Conservation (phyloP, 2,329 filamentous ascomycete genomes). For the Xenoacremonium recifei region DNA sequence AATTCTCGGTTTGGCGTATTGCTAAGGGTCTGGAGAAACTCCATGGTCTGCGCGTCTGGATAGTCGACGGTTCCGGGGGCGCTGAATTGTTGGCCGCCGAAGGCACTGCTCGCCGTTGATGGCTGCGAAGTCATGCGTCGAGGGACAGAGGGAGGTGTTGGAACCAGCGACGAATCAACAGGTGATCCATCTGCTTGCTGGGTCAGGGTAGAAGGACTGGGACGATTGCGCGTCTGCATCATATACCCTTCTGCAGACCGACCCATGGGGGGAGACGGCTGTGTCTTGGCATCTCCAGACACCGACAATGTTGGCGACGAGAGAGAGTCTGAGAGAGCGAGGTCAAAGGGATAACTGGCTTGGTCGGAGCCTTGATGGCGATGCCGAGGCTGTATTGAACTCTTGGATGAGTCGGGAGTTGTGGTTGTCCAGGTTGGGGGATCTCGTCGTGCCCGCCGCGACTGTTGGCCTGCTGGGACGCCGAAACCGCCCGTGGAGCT, state of each 20-base stretch:
- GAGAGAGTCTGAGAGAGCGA: constrained; percentile 37
- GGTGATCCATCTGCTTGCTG: constrained; percentile 30
- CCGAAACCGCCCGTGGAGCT: constrained; percentile 84
- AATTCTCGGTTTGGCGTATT: constrained; percentile 31
- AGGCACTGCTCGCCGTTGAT: constrained; percentile 28
- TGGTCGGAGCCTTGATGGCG: constrained; percentile 30
- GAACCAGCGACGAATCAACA: constrained; percentile 42
- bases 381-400: constrained; percentile 22
- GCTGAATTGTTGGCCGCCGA: constrained; percentile 32
- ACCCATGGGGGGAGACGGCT: constrained; percentile 39
- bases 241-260: constrained; percentile 33
- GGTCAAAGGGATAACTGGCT: constrained; percentile 34
- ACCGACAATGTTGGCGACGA: constrained; percentile 41
- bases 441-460: constrained; percentile 25
- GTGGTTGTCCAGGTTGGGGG: constrained; percentile 30
- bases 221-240: constrained; percentile 27
- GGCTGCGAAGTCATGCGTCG: constrained; percentile 36
- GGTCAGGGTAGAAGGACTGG: constrained; percentile 27
- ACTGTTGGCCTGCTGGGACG: constrained; percentile 24
- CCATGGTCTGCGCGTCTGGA: constrained; percentile 51
- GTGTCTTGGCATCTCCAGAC: constrained; percentile 31
- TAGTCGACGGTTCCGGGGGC: constrained; percentile 37
- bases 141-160: constrained; percentile 40
- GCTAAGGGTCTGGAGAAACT: constrained; percentile 50
- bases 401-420: constrained; percentile 24